Evolutionary conservation across 345 rosid species (phyloP), one percentile per base, ranked within the genome.

Genomic region (Populus ilicifolia): DNA sequence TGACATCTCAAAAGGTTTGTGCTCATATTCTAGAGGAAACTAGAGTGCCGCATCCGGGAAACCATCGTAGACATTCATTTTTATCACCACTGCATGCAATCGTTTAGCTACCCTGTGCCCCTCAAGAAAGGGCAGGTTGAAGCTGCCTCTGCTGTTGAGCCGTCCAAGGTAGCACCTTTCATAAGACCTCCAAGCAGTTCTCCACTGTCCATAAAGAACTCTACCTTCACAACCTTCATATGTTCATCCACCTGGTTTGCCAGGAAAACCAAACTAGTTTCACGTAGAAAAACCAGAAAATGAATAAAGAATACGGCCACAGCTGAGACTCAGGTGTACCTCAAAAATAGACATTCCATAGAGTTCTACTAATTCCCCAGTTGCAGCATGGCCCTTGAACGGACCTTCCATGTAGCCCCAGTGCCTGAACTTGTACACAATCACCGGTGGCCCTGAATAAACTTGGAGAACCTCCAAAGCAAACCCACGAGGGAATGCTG

Each of bases 341-440:
- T 82, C 48, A 64, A 86, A 84, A 23, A 89, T 77, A 20, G 80
- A 66, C n/a, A 84, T 81, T 46, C 92, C 90, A 50, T 23, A 77
- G 59, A 86, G 46, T 71, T 89, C 75, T 0, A 87, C 85, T 74
- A 85, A 17, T 33, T 90, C 90, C 8, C 87, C 90, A 1, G 92
- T 90, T 1, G 94, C 89, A 23, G 89, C 81, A 56, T 86, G 80
- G 43, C 89, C 90, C 78, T 88, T 90, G 85, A 88, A 90, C 70
- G 94, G 92, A 64, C 94, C 94, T 73, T 90, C 94, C 92, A 79
- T 89, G 50, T 81, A 83, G 30, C 88, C 94, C 91, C 94, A 89
- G 84, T 90, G 92, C 81, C 94, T 87, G 87, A 90, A 90, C 87
- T 90, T 90, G 88, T 83, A 90, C 1, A 76, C 78, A 23, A 90